These are phyloP conservation scores for Trametes elegans DNA, from an alignment of 768 basidiomycete genomes.

Conservation along the genomic window DNA sequence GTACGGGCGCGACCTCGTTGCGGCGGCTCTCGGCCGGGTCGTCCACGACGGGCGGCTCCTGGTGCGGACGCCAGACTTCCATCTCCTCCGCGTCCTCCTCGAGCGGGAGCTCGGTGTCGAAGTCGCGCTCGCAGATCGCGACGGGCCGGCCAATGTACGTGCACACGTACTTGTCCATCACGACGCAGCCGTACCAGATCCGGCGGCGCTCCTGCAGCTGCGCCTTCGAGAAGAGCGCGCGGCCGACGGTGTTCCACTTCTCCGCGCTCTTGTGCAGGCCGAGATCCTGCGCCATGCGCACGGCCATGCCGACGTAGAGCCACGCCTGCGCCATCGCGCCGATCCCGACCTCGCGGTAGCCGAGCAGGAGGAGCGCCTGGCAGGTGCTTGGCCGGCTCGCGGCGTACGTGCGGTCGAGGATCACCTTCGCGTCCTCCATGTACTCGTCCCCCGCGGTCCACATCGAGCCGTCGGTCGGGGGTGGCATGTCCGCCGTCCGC, in stretches of 20 bases:
- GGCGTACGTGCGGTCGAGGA: conserved; percentile 67
- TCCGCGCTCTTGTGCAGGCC: conserved; percentile 83
- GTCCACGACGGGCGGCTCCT: conserved; percentile 33
- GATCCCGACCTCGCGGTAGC: conserved; percentile 83
- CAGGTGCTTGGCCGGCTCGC: conserved; percentile 72
- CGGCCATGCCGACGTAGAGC: conserved; percentile 84
- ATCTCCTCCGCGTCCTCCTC: conserved; percentile 68
- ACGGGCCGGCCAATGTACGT: conserved; percentile 78
- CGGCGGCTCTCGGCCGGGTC: conserved; percentile 22
- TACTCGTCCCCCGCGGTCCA: conserved; percentile 80
- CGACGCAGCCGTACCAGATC: conserved; percentile 77
- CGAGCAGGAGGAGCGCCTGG: conserved; percentile 77
- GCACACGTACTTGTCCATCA: conserved; percentile 79
- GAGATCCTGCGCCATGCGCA: conserved; percentile 90
- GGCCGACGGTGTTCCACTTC: conserved; percentile 64
- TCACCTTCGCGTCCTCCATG: conserved; percentile 60
- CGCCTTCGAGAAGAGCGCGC: conserved; percentile 50
- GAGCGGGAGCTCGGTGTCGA: conserved; percentile 66
- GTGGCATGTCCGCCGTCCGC: conserved; percentile 25
- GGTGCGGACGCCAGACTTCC: conserved; percentile 50
- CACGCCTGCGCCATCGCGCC: conserved; percentile 89
- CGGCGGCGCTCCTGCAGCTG: conserved; percentile 70
- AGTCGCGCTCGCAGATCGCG: conserved; percentile 72
- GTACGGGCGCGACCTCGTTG: conserved; percentile 32
- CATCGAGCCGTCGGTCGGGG: conserved; percentile 57